These are phyloP conservation scores for Elsinoe ampelina DNA, from an alignment of 2,329 filamentous ascomycete species.

Conservation along the genomic window DNA sequence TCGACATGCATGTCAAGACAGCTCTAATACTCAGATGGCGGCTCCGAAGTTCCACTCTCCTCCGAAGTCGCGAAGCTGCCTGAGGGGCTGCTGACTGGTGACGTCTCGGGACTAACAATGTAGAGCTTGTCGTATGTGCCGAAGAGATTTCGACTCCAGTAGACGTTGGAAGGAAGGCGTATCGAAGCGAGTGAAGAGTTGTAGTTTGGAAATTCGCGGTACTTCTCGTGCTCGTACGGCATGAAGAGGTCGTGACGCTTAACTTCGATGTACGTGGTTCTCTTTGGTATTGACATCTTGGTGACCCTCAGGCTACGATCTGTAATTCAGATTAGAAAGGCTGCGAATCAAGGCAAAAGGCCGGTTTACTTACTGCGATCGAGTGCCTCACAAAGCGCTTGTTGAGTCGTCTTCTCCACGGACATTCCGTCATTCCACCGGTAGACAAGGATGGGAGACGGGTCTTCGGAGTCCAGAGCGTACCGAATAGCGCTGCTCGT, in stretches of 20 bases:
- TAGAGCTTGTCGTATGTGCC: constrained; percentile 41
- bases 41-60: constrained; percentile 20
- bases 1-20: too few relatives aligned
- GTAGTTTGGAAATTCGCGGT: constrained; percentile 32
- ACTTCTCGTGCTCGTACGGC: constrained; percentile 29
- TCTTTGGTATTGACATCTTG: constrained; percentile 37
- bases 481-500: constrained; percentile 33
- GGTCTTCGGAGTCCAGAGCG: constrained; percentile 35
- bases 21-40: too few relatives aligned
- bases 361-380: constrained; percentile 25
- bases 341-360: neutral
- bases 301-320: constrained; percentile 33
- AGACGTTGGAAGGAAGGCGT: constrained; percentile 35
- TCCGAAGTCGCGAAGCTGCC: constrained; percentile 22
- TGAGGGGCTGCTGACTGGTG: constrained; percentile 27
- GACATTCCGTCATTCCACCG: constrained; percentile 32
- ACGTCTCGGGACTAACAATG: constrained; percentile 37
- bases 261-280: constrained; percentile 38
- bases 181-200: constrained; percentile 40
- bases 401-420: constrained; percentile 35
- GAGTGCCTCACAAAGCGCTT: constrained; percentile 33
- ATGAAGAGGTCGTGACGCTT: constrained; percentile 38
- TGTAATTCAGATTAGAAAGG: neutral
- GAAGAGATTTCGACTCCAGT: constrained; percentile 38
- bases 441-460: constrained; percentile 37